These are phyloP conservation scores for Penicillium sp. DNA, from an alignment of 2,329 filamentous ascomycete species.

Conservation along the genomic window DNA sequence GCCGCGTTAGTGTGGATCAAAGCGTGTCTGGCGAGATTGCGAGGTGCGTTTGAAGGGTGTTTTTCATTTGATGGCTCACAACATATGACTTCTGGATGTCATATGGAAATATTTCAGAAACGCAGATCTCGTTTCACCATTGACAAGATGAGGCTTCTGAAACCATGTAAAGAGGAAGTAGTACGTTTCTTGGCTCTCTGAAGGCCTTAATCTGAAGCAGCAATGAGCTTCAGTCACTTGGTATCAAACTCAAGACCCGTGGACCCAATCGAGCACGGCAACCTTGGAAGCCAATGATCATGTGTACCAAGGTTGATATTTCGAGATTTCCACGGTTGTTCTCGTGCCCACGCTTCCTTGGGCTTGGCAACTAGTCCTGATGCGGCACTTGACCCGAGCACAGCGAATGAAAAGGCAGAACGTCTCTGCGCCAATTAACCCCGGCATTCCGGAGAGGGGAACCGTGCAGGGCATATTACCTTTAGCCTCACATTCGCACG, in stretches of 20 bases:
- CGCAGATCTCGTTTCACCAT: neutral
- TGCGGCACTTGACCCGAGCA: neutral
- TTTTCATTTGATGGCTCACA: neutral
- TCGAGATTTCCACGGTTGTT: too few species aligned
- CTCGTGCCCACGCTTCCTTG: neutral
- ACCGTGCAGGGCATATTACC: neutral
- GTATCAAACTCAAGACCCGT: too few species aligned
- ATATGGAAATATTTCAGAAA: neutral
- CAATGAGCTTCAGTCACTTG: neutral
- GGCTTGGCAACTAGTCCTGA: slow-evolving; percentile 5
- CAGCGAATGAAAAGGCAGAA: neutral
- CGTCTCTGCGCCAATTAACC: neutral
- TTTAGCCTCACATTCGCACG: neutral
- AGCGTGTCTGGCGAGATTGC: neutral
- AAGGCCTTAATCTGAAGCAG: neutral
- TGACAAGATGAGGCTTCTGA: neutral
- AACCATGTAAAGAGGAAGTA: neutral
- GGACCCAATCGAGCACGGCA: neutral
- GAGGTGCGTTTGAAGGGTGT: neutral
- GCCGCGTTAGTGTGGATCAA: neutral
- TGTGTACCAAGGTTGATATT: neutral
- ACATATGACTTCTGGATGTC: neutral
- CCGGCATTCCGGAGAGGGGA: slow-evolving; percentile 1
- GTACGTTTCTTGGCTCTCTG: neutral
- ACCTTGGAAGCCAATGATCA: neutral